Conservation (phyloP, 192 early-diverging fungal species). For the Backusella mclennaniae region DNA sequence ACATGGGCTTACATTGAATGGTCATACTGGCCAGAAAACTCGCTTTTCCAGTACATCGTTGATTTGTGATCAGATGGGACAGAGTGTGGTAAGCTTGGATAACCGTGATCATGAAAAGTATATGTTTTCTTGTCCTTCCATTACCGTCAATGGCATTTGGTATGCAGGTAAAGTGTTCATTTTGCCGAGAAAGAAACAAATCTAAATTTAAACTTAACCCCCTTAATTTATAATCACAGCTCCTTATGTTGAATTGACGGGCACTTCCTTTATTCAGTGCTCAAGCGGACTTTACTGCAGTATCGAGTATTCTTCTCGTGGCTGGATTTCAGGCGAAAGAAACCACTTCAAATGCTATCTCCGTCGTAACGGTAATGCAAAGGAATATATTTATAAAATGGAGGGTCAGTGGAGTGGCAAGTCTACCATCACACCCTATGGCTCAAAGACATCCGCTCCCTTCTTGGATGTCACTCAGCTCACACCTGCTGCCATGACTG, state of each 20-base stretch:
- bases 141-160: constrained; percentile 74
- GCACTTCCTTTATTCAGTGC: constrained; percentile 60
- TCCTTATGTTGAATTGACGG: constrained; percentile 41
- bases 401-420: constrained; percentile 67
- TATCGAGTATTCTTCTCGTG: constrained; percentile 69
- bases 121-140: constrained; percentile 65
- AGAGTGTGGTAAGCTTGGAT: constrained; percentile 53
- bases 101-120: constrained; percentile 53
- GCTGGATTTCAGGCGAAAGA: constrained; percentile 76
- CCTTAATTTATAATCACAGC: constrained; percentile 8
- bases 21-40: constrained; percentile 45
- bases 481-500: constrained; percentile 51
- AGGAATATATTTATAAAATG: constrained; percentile 37
- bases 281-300: constrained; percentile 45
- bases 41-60: constrained; percentile 72
- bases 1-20: constrained; percentile 18
- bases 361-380: constrained; percentile 27
- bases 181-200: neutral
- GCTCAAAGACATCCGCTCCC: constrained; percentile 44
- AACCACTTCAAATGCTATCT: constrained; percentile 67
- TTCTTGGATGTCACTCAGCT: constrained; percentile 61
- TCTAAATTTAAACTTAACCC: constrained; percentile 3
- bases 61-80: constrained; percentile 72
- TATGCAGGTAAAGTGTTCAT: constrained; percentile 20
- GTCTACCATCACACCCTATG: constrained; percentile 55